Evolutionary conservation across 1,139 yeast species (phyloP), one percentile per base, ranked within the genome.

Genomic region (Meyerozyma carpophila): DNA sequence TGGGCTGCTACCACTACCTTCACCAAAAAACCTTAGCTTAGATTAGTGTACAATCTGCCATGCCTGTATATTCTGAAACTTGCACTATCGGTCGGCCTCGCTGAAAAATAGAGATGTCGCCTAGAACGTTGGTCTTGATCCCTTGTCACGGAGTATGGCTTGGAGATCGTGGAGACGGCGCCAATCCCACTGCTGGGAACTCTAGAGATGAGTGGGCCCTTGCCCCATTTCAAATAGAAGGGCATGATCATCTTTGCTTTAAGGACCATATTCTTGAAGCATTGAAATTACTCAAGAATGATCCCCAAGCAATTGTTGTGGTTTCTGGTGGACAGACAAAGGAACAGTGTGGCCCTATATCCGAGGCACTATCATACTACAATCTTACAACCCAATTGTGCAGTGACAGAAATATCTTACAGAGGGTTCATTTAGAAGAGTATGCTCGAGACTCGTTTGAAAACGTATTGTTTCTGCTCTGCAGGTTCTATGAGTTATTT

Each of bases 391-490:
- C 40, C 24, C 42, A 48, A 9, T 39, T 65, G 37, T 20, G 21
- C 21, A 13, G 26, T 8, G 52, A 51, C 2, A 44, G 40, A 1
- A 40, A 43, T 2, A 34, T 59, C 2, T 43, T 53, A 3, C 48
- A 56, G 10, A 57, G 77, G 28, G 57, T 77, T 3, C 47, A 65
- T 5, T 57, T 75, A 2, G 96, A 88, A 56, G 89, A 83, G 51
- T 84, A 65, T 59, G 91, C 96, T 0, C 65, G 89, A 39, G 95
- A 88, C 59, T 86, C 95, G 1, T 84, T 83, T 58, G 95, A 88
- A 57, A 88, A 88, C 58, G 75, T 87, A 7, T 50, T 85, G 2
- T 86, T 79, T 57, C 79, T 84, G 52, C 52, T 87, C 2, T 72
- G 79, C 40, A 65, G 84, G 41, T 87, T 73, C 57, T 63, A 72